These are phyloP conservation scores for Strobilomyces echinocephalus DNA, from an alignment of 768 basidiomycete genomes.

Conservation along the genomic window DNA sequence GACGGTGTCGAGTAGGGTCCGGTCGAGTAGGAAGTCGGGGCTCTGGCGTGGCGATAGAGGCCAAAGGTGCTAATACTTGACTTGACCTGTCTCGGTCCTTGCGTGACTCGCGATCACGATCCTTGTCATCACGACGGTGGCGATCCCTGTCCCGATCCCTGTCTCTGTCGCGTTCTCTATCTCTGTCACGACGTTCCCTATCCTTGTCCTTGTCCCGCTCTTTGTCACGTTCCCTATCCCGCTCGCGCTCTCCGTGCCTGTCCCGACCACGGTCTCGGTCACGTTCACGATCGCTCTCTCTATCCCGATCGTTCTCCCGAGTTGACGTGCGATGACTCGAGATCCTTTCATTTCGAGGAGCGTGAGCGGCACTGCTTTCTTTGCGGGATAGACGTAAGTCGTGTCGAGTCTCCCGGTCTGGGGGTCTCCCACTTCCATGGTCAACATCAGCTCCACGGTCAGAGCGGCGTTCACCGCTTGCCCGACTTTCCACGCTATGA, in stretches of 20 bases:
- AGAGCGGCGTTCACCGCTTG: conserved; percentile 61
- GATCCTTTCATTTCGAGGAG: conserved; percentile 46
- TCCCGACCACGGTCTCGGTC: conserved; percentile 47
- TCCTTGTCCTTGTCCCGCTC: conserved; percentile 33
- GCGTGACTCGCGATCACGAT: conserved; percentile 57
- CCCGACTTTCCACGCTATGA: conserved; percentile 66
- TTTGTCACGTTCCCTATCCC: conserved; percentile 44
- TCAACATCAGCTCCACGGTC: conserved; percentile 48
- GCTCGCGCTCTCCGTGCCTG: conserved; percentile 42
- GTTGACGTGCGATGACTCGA: conserved; percentile 37
- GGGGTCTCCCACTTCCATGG: conserved; percentile 46
- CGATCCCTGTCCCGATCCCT: conserved; percentile 39
- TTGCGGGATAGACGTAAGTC: conserved; percentile 41
- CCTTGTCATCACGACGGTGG: conserved; percentile 57
- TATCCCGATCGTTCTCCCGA: conserved; percentile 35
- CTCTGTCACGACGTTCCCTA: conserved; percentile 37
- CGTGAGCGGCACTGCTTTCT: conserved; percentile 49
- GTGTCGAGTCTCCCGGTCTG: conserved; percentile 46
- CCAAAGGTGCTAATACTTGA: conserved; percentile 32
- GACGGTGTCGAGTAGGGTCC: conserved; percentile 53
- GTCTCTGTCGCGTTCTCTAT: conserved; percentile 50
- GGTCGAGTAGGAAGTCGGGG: conserved; percentile 59
- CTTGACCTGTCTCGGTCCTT: conserved; percentile 53
- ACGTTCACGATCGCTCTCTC: conserved; percentile 44
- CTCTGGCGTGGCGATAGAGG: conserved; percentile 36